phyloP scores from a whole-genome alignment of 2,329 filamentous ascomycete genomes.

The Pleoardoris graminearum region DNA sequence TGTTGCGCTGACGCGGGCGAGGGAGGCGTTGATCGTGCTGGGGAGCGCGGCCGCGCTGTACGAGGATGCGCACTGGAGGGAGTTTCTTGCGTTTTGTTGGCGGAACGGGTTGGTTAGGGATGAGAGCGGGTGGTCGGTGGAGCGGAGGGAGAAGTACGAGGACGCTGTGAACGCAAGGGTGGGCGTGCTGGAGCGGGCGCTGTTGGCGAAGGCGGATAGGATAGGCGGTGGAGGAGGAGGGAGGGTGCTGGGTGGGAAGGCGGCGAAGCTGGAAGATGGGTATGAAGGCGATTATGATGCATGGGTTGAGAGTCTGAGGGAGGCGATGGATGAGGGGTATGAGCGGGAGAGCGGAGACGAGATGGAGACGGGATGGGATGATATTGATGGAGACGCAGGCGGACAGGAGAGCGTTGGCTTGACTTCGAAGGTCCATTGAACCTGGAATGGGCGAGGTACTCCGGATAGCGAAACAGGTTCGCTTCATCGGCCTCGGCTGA shows the following conservation, averaged over 20 bases:
- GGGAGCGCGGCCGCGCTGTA: slow-evolving; percentile 46
- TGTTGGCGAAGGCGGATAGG: slow-evolving; percentile 26
- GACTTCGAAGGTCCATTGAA: too few species aligned
- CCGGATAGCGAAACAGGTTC: too few species aligned
- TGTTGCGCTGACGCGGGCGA: slow-evolving; percentile 51
- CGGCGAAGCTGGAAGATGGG: slow-evolving; percentile 6
- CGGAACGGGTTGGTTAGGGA: slow-evolving; percentile 42
- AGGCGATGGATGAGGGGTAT: slow-evolving; percentile 33
- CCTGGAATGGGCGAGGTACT: too few species aligned
- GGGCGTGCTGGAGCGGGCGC: slow-evolving; percentile 33
- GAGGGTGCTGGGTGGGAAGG: slow-evolving; percentile 21
- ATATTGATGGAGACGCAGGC: too few species aligned
- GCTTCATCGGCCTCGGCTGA: too few species aligned
- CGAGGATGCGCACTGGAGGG: slow-evolving; percentile 44
- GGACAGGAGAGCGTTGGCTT: too few species aligned
- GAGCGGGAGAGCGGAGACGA: slow-evolving; percentile 20
- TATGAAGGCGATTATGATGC: slow-evolving; percentile 25
- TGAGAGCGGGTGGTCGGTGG: slow-evolving; percentile 9
- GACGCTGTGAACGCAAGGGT: slow-evolving; percentile 12
- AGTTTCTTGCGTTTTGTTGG: slow-evolving; percentile 45
- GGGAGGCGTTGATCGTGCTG: slow-evolving; percentile 49
- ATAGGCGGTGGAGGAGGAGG: neutral
- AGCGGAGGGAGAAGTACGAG: neutral
- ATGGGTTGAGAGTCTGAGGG: slow-evolving; percentile 27
- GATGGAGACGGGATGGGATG: too few species aligned